Evolutionary conservation across 2,329 filamentous ascomycete genomes (phyloP), one percentile per base, ranked within the genome.

Genomic region (Pseudophaeomoniella oleicola): DNA sequence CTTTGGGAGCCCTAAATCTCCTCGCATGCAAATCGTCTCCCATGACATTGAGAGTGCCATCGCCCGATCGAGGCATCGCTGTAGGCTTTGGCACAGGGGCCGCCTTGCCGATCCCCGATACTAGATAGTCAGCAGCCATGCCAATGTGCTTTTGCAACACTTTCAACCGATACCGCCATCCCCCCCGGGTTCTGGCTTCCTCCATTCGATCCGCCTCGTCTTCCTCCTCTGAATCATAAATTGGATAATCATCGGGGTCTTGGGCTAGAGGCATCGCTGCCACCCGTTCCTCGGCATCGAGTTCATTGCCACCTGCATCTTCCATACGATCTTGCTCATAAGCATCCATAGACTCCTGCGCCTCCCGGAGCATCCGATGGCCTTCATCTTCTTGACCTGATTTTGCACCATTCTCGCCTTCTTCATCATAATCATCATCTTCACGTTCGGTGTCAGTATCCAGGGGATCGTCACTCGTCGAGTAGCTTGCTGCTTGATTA

Each of bases 141-240:
- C 65, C 55, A 16, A 67, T 61, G 40, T 75, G 63, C 18, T 58
- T 52, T 41, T 60, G 58, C 14, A 60, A 51, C 40, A 64, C 53
- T 19, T 75, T 70, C 17, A 67, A 67, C 44, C 75, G 77, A 57
- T 92, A 94, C 14, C 75, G 69, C 69, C 76, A 78, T 15, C 84
- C 83, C 16, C 87, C 85, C 27, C 81, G 64, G 27, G 78, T 69
- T 39, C 78, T 75, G 0, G 86, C 85, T 52, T 85, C 80, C 54
- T 88, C 83, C 3, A 92, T 62, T 36, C 75, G 72, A 39, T 86
- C 80, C 22, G 76, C 71, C 38, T 81, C 75, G 36, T 85, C 75
- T 3, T 92, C 84, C 35, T 87, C 80, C 34, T 86, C 81, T 0
- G 86, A 94, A 52, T 98, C 90, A 57, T 98, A 98, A 11, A 94